Percentiles rank a stretch among this genome's conserved stretches.
Conservation (phyloP, 2,329 filamentous ascomycete species). For the Calonectria naviculata region DNA sequence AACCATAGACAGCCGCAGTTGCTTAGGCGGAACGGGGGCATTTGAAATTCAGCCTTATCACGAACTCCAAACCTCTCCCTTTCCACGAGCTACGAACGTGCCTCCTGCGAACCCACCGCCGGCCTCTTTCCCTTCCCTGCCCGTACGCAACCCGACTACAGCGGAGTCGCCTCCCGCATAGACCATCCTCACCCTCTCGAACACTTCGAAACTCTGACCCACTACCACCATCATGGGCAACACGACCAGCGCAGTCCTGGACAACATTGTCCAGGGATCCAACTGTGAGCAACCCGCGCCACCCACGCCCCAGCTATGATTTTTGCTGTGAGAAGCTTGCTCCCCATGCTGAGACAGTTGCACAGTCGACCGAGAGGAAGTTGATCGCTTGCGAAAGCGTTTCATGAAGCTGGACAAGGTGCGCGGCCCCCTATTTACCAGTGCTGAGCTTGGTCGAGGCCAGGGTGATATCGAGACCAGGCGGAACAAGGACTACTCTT, state of each 20-base stretch:
- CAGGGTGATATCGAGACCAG: neutral
- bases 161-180: neutral
- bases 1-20: conserved; percentile 10
- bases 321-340: neutral
- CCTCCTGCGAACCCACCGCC: neutral
- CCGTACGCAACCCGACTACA: neutral
- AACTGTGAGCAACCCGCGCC: conserved; percentile 75
- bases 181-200: neutral
- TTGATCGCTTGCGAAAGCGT: conserved; percentile 93
- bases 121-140: neutral
- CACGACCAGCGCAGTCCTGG: conserved; percentile 80
- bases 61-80: conserved; percentile 28
- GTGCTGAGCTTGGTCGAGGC: neutral
- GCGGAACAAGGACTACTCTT: neutral
- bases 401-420: conserved; percentile 99
- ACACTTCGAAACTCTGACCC: neutral
- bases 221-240: conserved; percentile 67
- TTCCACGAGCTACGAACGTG: conserved; percentile 11
- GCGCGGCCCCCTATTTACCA: conserved; percentile 40
- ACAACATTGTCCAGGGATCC: conserved; percentile 95
- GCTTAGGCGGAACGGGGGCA: conserved; percentile 16
- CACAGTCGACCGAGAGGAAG: conserved; percentile 94
- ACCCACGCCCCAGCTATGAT: neutral
- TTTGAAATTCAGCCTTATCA: conserved; percentile 42
- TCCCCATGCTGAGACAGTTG: conserved; percentile 28